phyloP scores from a whole-genome alignment of 2,329 filamentous ascomycete species.

The Paecilomyces sp. region DNA sequence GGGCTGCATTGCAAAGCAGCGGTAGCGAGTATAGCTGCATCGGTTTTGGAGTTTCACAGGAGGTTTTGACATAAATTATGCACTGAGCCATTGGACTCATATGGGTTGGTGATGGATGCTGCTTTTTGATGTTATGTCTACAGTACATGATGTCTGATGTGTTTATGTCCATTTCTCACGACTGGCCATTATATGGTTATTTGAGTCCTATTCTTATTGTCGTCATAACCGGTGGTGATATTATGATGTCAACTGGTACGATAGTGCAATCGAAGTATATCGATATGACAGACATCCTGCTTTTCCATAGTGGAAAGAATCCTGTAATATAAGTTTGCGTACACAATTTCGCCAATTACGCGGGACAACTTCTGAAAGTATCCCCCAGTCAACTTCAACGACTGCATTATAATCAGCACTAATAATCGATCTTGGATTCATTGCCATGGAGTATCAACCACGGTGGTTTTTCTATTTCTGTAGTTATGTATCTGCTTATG shows the following conservation, averaged over 20 bases:
- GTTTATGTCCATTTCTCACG: background rate
- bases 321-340: no score
- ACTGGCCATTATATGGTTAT: background rate
- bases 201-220: background rate
- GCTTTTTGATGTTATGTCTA: background rate
- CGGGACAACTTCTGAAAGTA: no score
- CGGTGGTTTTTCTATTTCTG: no score
- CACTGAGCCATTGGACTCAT: background rate
- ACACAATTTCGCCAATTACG: no score
- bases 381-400: no score
- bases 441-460: background rate
- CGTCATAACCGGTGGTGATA: background rate
- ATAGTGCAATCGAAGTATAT: background rate
- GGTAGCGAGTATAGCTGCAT: background rate
- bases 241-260: background rate
- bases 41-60: background rate
- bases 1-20: background rate
- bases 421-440: no score
- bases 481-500: background rate
- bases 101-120: background rate
- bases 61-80: background rate
- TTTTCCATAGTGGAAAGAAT: no score
- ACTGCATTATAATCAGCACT: no score
- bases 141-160: background rate
- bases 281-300: background rate